Percentiles rank a stretch among this genome's conserved stretches.
These are phyloP conservation scores for Aspergillus aculeatus DNA, from an alignment of 2,329 filamentous ascomycete species.

Conservation along the genomic window DNA sequence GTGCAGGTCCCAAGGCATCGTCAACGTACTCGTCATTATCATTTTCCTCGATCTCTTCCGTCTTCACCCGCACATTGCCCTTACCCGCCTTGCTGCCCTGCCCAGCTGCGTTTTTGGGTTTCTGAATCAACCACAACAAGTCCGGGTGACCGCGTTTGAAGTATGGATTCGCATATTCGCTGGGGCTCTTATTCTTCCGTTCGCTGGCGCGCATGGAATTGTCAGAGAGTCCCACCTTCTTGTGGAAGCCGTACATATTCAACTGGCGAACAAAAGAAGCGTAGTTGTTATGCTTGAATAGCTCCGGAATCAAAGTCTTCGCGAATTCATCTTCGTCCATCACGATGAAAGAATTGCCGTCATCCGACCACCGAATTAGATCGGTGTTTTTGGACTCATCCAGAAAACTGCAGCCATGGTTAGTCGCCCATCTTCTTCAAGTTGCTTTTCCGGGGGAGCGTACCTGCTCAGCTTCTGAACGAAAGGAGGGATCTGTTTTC, in stretches of 20 bases:
- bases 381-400: conserved; percentile 92
- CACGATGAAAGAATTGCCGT: conserved; percentile 94
- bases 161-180: conserved; percentile 96
- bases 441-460: conserved; percentile 28
- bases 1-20: conserved; percentile 35
- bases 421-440: conserved; percentile 6
- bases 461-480: conserved; percentile 97
- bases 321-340: conserved; percentile 91
- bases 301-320: conserved; percentile 68
- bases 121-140: conserved; percentile 92
- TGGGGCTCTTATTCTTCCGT: conserved; percentile 94
- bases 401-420: conserved; percentile 67
- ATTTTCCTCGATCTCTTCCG: conserved; percentile 60
- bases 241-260: conserved; percentile 65
- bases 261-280: conserved; percentile 73
- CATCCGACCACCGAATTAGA: conserved; percentile 93
- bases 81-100: conserved; percentile 55
- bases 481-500: conserved; percentile 96
- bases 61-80: conserved; percentile 43
- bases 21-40: conserved; percentile 61
- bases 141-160: conserved; percentile 92
- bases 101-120: conserved; percentile 72
- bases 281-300: conserved; percentile 79
- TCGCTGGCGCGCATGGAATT: conserved; percentile 98
- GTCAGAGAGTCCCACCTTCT: conserved; percentile 83